Evolutionary conservation across 805 yeast genomes (phyloP), one percentile per base, ranked within the genome.

Genomic region (Lipomyces kockii): DNA sequence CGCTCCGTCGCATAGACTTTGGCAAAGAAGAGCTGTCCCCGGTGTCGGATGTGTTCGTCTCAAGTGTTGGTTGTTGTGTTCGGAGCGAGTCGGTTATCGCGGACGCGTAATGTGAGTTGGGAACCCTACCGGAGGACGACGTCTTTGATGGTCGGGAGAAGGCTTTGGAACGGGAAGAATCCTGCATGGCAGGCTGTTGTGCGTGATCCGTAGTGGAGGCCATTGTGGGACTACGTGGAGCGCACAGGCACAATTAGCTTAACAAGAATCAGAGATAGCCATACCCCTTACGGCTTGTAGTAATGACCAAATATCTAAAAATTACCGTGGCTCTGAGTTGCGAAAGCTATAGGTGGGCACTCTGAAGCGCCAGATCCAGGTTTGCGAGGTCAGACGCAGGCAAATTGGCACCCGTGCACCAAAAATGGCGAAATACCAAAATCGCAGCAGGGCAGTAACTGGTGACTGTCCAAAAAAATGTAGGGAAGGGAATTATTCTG

Each of bases 1-100:
- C 60, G 49, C 56, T 56, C 35, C 60, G 60, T 12, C 60, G 20
- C 32, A 56, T 39, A 56, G 37, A 4, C 17, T 34, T 54, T n/a
- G 34, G 20, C 9, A n/a, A n/a, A 6, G 57, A 54, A 14, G 29
- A 14, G 49, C n/a, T 5, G 49, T 7, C 9, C 20, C 20, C 49
- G 2, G 22, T 43, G 49, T 43, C 9, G 3, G 22, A 1, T 2
- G 9, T 43, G 22, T 9, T n/a, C 8, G 49, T 43, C 49, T 6
- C 49, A 17, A 43, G 5, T 8, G 22, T 6, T 17, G 49, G 3
- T 11, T 8, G 39, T 12, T 14, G 17, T 1, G 39, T 14, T 17
- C 12, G 7, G 22, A n/a, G 49, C 22, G 49, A 6, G 7, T n/a
- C 49, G 8, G 22, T 2, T 17, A n/a, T 7, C 6, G 6, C 8